Conservation (phyloP, 23 red algal species). For the Gracilaria domingensis region DNA sequence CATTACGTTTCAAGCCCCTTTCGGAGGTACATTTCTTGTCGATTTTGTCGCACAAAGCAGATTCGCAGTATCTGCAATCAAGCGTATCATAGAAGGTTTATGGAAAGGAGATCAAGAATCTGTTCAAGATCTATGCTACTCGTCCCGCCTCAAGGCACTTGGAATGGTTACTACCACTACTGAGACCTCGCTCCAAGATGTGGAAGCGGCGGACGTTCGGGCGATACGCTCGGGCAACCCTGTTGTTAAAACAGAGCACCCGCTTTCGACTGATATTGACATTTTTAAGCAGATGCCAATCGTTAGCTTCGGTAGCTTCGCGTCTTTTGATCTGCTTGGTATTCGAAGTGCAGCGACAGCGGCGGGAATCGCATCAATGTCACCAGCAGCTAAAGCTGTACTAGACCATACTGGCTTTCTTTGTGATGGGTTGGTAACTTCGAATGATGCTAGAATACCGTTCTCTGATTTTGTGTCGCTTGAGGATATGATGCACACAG, state of each 20-base stretch:
- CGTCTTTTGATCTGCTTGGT: slow-evolving; percentile 51
- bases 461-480: slow-evolving; percentile 53
- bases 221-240: background rate
- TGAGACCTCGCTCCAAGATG: background rate
- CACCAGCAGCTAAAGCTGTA: slow-evolving; percentile 61
- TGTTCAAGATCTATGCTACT: slow-evolving; percentile 56
- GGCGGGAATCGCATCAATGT: slow-evolving; percentile 63
- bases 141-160: slow-evolving; percentile 25
- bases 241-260: background rate
- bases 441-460: slow-evolving; percentile 54
- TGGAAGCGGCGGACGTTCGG: background rate
- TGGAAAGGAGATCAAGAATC: slow-evolving; percentile 46
- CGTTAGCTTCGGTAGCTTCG: slow-evolving; percentile 45
- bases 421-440: slow-evolving; percentile 52
- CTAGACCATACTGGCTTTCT: slow-evolving; percentile 51
- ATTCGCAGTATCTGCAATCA: slow-evolving; percentile 38
- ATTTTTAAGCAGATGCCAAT: slow-evolving; percentile 41
- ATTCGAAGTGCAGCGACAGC: slow-evolving; percentile 59
- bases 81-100: slow-evolving; percentile 28
- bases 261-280: background rate
- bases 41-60: slow-evolving; percentile 61
- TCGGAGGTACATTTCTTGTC: slow-evolving; percentile 64
- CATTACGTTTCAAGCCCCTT: slow-evolving; percentile 66
- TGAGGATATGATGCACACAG: slow-evolving; percentile 69
- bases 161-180: background rate